Evolutionary conservation across 2,329 filamentous ascomycete species (phyloP), one percentile per base, ranked within the genome.

Genomic region (Botrytis hyacinthi): DNA sequence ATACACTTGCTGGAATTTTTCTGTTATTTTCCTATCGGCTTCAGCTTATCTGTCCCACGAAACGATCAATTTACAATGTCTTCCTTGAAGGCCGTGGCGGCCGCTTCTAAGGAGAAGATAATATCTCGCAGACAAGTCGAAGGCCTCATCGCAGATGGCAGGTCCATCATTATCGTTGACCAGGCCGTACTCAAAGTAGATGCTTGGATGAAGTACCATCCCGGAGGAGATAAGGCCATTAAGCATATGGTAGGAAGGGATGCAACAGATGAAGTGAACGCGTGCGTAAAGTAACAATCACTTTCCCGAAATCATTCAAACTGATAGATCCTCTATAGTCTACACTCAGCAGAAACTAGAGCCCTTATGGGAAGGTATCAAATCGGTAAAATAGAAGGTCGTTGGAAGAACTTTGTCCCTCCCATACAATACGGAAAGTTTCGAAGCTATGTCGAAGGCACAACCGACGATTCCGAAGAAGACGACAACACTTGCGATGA

Each of bases 191-290:
- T 98, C 77, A 97, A 94, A 84, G 90, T 94, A 46, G 95, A 98
- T 82, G 87, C 91, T 57, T 99, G 94, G 93, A 84, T 97, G 70
- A 89, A 89, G 71, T 98, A 93, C 80, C 96, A 98, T 80, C 96
- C 96, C 20, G 96, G 96, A 73, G 96, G 96, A 78, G 91, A 95
- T 79, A 96, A 94, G 83, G 89, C 95, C 72, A 97, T 99, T 76
- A 86, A 90, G 81, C 96, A 99, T 81, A 96, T 98, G 94, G 89
- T 98, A 75, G 94, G 94, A 75, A 90, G 92, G 83, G 94, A 97
- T 88, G 95, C 94, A 69, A 98, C 95, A 18, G 95, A 98, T 82
- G 96, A 98, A 83, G 91, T 98, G 75, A 93, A 92, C 82, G 93
- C 91, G 93, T 98, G 87, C 69, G 91, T 86, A 63, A 46, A 68